phyloP scores from a whole-genome alignment of 306 rosid genomes.

The Ormosia semicastrata region DNA sequence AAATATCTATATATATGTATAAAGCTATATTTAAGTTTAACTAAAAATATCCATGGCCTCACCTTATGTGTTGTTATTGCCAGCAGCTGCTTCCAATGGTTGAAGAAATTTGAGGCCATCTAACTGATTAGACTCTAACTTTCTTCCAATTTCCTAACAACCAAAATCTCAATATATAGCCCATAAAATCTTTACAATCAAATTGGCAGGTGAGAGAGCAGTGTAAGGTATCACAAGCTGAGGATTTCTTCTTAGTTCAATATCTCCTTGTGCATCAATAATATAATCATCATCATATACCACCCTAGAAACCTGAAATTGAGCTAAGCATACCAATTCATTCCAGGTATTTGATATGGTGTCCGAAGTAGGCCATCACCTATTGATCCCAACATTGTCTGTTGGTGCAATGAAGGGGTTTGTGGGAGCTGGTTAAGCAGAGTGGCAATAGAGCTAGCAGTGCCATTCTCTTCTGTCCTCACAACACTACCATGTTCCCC shows the following conservation, averaged over 20 bases:
- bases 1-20: constrained; percentile 37
- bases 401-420: constrained; percentile 65
- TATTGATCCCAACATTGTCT: constrained; percentile 55
- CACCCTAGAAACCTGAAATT: neutral
- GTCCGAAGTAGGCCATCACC: constrained; percentile 46
- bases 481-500: constrained; percentile 20
- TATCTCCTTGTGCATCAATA: constrained; percentile 16
- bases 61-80: constrained; percentile 29
- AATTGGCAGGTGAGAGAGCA: constrained; percentile 7
- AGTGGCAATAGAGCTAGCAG: constrained; percentile 47
- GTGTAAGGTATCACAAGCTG: constrained; percentile 15
- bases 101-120: constrained; percentile 42
- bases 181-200: constrained; percentile 39
- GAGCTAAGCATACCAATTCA: constrained; percentile 72
- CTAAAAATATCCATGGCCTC: constrained; percentile 53
- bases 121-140: constrained; percentile 28
- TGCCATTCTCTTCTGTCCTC: constrained; percentile 40
- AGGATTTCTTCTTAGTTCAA: neutral
- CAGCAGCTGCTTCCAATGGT: constrained; percentile 32
- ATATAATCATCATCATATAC: neutral
- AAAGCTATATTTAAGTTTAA: constrained; percentile 34
- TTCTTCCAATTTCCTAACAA: constrained; percentile 36
- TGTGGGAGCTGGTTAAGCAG: constrained; percentile 78
- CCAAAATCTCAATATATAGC: constrained; percentile 46
- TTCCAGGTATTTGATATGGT: constrained; percentile 54